Percentiles rank a stretch among this genome's conserved stretches.
Evolutionary conservation across 768 basidiomycete genomes (phyloP).

Genomic region (Amanita thiersii): DNA sequence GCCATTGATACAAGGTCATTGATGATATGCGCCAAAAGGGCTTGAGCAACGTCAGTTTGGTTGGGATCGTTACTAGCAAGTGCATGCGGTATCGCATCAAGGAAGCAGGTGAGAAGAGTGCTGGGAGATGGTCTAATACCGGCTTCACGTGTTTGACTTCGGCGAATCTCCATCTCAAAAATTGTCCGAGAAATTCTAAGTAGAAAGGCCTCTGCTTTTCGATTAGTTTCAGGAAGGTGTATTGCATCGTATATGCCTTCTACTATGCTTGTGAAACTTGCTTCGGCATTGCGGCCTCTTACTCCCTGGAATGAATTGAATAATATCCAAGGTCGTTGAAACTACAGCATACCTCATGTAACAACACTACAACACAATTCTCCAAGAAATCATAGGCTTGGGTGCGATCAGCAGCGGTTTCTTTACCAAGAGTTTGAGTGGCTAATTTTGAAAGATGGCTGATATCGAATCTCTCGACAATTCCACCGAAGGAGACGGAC

Average conservation of each 20-base stretch:
- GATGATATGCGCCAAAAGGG: constrained; percentile 55
- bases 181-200: constrained; percentile 61
- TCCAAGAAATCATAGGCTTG: constrained; percentile 68
- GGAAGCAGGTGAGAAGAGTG: constrained; percentile 53
- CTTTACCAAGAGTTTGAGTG: constrained; percentile 47
- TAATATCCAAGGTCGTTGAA: neutral
- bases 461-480: constrained; percentile 55
- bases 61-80: constrained; percentile 58
- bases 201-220: constrained; percentile 63
- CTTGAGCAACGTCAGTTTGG: constrained; percentile 52
- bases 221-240: constrained; percentile 59
- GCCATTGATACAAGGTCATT: constrained; percentile 56
- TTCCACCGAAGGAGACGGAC: constrained; percentile 67
- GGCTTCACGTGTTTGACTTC: constrained; percentile 44
- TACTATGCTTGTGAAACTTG: constrained; percentile 59
- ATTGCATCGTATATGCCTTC: constrained; percentile 76
- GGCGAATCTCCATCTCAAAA: constrained; percentile 68
- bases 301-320: constrained; percentile 43
- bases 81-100: constrained; percentile 77
- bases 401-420: constrained; percentile 37
- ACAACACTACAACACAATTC: constrained; percentile 56
- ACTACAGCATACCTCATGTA: constrained; percentile 58
- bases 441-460: constrained; percentile 61
- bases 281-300: constrained; percentile 63
- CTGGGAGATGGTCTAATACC: constrained; percentile 48